Evolutionary conservation across 768 basidiomycete genomes (phyloP), one percentile per base, ranked within the genome.

Genomic region (Leucosporidium scottii): DNA sequence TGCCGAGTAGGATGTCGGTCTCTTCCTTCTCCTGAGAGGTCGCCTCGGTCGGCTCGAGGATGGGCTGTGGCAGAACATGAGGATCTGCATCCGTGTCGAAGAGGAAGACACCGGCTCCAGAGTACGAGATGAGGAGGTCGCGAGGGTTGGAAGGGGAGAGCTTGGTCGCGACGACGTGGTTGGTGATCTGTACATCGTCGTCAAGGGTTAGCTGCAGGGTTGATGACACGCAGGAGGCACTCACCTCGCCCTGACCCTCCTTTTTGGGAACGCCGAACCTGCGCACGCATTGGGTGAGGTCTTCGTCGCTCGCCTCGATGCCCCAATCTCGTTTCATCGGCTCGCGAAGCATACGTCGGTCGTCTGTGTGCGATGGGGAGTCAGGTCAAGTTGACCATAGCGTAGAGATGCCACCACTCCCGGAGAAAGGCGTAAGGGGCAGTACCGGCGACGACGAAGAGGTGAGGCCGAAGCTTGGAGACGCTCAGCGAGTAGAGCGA

Each of bases 201-300:
- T 31, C 5, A 6, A 39, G 49, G 39, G n/a, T 55, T 4, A 65
- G 17, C 64, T 28, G n/a, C n/a, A n/a, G n/a, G n/a, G n/a, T n/a
- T n/a, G n/a, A n/a, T n/a, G n/a, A n/a, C n/a, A n/a, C n/a, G n/a
- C n/a, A 30, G 31, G 34, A n/a, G 34, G 28, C 23, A 39, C 59
- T 25, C 47, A 17, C 44, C 30, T 64, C 59, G 9, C 47, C 54
- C 25, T 55, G 39, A 23, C 51, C 28, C 13, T 25, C 30, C 23
- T 59, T 13, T 2, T 28, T 17, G 18, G 72, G 64, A 4, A 73
- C 65, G 9, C 74, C 73, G 60, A 75, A 76, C 28, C 75, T 59
- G 6, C 75, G 54, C n/a, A 76, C 75, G 53, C 75, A 76, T 47
- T 72, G 66, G 17, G 74, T 75, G 27, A 69, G 44, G n/a, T 61